A percentile compares a stretch with the other conserved stretches of the same genome.
phyloP scores from a whole-genome alignment of 208 protist species.

The Wallacemonas collosoma region DNA sequence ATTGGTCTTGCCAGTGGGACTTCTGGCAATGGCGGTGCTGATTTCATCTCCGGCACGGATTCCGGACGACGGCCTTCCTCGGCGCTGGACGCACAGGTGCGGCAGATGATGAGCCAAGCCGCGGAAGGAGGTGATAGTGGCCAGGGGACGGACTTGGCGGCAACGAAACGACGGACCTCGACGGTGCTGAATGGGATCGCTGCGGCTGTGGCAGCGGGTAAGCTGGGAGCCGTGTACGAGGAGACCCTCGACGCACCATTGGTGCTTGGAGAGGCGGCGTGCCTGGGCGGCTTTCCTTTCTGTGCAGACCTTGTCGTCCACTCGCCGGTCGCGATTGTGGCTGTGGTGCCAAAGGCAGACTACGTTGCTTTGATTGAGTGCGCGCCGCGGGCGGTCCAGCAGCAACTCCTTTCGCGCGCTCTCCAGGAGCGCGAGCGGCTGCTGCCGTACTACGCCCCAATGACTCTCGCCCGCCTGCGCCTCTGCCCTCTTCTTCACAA shows the following conservation, averaged over 20 bases:
- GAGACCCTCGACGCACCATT: slow-evolving; percentile 44
- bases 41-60: not conserved
- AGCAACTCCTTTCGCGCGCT: slow-evolving; percentile 39
- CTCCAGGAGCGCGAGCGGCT: slow-evolving; percentile 57
- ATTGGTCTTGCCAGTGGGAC: not conserved
- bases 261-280: slow-evolving; percentile 64
- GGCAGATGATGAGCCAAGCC: not conserved
- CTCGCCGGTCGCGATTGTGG: slow-evolving; percentile 41
- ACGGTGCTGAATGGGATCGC: slow-evolving; percentile 6
- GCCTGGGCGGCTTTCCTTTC: slow-evolving; percentile 63
- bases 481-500: slow-evolving; percentile 64
- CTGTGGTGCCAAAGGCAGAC: slow-evolving; percentile 36
- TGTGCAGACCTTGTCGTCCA: slow-evolving; percentile 50
- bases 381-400: slow-evolving; percentile 38
- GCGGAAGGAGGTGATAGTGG: not conserved
- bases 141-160: too few relatives aligned
- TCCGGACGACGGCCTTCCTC: not conserved
- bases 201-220: slow-evolving; percentile 1
- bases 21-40: not conserved
- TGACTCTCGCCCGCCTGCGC: slow-evolving; percentile 56
- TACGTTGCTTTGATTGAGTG: slow-evolving; percentile 48
- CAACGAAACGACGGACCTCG: not conserved
- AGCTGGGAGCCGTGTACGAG: slow-evolving; percentile 8
- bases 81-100: slow-evolving; percentile 10
- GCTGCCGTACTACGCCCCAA: slow-evolving; percentile 63